A percentile compares a stretch with the other conserved stretches of the same genome.
These are phyloP conservation scores for Teratosphaeria nubilosa DNA, from an alignment of 2,329 filamentous ascomycete species.

Conservation along the genomic window DNA sequence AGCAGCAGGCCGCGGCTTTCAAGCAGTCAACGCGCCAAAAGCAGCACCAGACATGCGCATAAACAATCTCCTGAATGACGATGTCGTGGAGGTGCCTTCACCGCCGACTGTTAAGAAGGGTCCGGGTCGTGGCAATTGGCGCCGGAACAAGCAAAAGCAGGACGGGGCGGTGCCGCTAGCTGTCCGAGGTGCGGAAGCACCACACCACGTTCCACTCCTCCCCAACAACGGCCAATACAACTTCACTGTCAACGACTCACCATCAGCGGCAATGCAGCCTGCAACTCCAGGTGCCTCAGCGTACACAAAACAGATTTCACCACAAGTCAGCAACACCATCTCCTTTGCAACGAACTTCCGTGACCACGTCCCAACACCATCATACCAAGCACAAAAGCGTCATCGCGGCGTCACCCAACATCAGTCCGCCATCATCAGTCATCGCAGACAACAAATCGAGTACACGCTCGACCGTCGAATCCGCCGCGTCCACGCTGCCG, in stretches of 20 bases:
- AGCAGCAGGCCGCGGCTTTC: constrained; percentile 22
- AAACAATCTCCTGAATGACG: constrained; percentile 39
- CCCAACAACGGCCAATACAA: constrained; percentile 21
- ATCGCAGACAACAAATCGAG: constrained; percentile 69
- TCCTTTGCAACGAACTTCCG: constrained; percentile 16
- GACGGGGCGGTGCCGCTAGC: constrained; percentile 5
- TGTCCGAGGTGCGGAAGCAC: constrained; percentile 5
- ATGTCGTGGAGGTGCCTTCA: constrained; percentile 15
- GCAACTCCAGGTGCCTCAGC: constrained; percentile 6
- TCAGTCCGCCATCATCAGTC: constrained; percentile 70
- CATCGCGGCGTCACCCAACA: constrained; percentile 70
- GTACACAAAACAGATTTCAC: constrained; percentile 1
- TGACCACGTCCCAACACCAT: constrained; percentile 24
- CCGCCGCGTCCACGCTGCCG: constrained; percentile 53
- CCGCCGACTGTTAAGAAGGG: constrained; percentile 32
- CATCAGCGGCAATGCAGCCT: constrained; percentile 7
- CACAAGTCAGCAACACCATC: constrained; percentile 6
- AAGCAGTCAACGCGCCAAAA: constrained; percentile 30
- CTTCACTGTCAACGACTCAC: constrained; percentile 17
- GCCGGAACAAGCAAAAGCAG: constrained; percentile 27
- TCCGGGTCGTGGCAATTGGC: constrained; percentile 41
- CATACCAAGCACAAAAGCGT: constrained; percentile 37
- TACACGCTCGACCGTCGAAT: constrained; percentile 70
- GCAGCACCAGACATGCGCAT: constrained; percentile 36
- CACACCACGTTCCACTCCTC: constrained; percentile 27